Evolutionary conservation across 495 filamentous ascomycete species (phyloP), one percentile per base, ranked within the genome.

Genomic region (Hypoxylon cercidicola): DNA sequence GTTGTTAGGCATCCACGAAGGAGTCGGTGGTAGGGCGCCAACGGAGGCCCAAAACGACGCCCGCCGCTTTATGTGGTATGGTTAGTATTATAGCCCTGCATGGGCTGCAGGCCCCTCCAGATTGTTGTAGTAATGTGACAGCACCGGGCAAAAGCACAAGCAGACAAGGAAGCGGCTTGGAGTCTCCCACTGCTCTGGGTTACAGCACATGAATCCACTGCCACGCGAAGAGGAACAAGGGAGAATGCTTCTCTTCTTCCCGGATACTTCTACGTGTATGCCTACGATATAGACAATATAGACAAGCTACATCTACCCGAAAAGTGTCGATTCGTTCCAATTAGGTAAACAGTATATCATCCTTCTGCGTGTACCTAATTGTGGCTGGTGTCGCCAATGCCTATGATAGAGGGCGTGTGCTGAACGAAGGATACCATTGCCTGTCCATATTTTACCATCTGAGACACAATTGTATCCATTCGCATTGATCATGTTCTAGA

Each of bases 201-300:
- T 68, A 53, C 65, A 68, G 65, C 46, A 60, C 65, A 64, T 60
- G 60, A 68, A 68, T 68, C 65, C 65, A 68, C 65, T 68, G 37
- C 65, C 65, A 68, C 65, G 65, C 65, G 65, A 68, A 60, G 54
- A 60, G 35, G 34, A 32, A 50, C 53, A 59, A 55, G 58, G 20
- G 20, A 51, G 50, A 58, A 50, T 34, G 35, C 39, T 32, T 44
- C 39, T 58, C 25, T 54, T 28, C 25, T 47, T 44, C 21, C 41
- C 32, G 60, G 50, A 11, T 21, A 23, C 37, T 15, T 56, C 21
- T 6, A 41, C 16, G 15, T 15, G 39, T 12, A 41, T 41, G 39
- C 5, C 4, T 16, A 6, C n/a, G n/a, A n/a, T n/a, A 32, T 32
- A 7, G 30, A 43, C 16, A 43, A 16, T 19, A 19, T 43, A 18